Evolutionary conservation across 2,329 filamentous ascomycete species (phyloP), one percentile per base, ranked within the genome.

Genomic region (Ophiognomonia clavigignenti-juglandacearum): DNA sequence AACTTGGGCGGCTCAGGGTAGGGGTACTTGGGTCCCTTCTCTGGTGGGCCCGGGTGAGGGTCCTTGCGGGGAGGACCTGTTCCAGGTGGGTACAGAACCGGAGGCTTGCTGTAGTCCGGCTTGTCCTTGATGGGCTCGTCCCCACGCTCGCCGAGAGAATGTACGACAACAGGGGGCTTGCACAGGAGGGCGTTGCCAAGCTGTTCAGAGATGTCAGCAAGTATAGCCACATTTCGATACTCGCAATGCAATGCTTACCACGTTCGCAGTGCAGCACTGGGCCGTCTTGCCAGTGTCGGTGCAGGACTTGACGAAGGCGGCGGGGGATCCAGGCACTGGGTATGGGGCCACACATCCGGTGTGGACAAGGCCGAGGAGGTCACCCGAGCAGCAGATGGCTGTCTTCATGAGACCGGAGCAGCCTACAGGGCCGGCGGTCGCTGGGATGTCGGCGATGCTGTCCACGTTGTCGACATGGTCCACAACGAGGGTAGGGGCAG

Each of bases 201-300:
- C 43, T 45, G 14, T 22, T 31, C 18, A 4, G 4, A n/a, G 10
- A 13, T 2, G 26, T 38, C 14, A 38, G 34, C 19, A 4, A 22
- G 18, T 31, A 29, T 8, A 29, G 13, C 8, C 11, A n/a, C n/a
- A 10, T 31, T 13, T 31, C 29, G 13, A 13, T n/a, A n/a, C n/a
- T n/a, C n/a, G n/a, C n/a, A n/a, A 39, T 27, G 23, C 9, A 23
- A 14, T 7, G 39, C 43, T 13, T 38, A 45, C 43, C 43, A 45
- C 5, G 16, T n/a, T 45, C 10, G 39, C 8, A 11, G 24, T 39
- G 24, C 43, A 45, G 14, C 43, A 43, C 16, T 26, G 31, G 6
- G 40, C 40, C 20, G 29, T 34, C 16, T 26, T 26, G n/a, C 19
- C 14, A 7, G 13, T 6, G 3, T 20, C 3, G 3, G 16, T 16